Evolutionary conservation across 306 rosid species (phyloP).

Genomic region (Acacia melanoxylon): DNA sequence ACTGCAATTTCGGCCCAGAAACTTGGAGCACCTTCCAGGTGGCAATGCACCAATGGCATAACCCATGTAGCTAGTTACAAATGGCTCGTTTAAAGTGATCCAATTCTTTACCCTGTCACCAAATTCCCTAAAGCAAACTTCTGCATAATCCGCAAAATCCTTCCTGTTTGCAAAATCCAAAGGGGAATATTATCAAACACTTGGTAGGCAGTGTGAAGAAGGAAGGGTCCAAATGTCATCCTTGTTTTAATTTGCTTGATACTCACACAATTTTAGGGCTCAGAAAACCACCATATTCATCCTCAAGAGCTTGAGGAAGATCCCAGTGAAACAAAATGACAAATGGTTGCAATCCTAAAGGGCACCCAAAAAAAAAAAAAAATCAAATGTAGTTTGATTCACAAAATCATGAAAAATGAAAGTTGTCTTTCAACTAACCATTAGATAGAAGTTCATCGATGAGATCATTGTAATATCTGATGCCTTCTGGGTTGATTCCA

Average conservation of each 20-base stretch:
- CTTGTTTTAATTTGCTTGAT: not conserved
- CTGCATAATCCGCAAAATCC: slow-evolving; percentile 49
- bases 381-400: not conserved
- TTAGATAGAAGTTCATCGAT: slow-evolving; percentile 49
- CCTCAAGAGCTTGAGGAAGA: slow-evolving; percentile 59
- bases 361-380: not conserved
- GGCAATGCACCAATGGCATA: slow-evolving; percentile 40
- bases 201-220: not conserved
- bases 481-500: slow-evolving; percentile 51
- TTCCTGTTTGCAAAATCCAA: slow-evolving; percentile 27
- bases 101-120: slow-evolving; percentile 64
- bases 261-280: slow-evolving; percentile 49
- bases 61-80: slow-evolving; percentile 9
- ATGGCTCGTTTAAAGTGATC: slow-evolving; percentile 63
- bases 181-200: not conserved
- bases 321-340: slow-evolving; percentile 62
- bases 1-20: slow-evolving; percentile 31
- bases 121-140: slow-evolving; percentile 53
- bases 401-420: not conserved
- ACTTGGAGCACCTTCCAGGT: slow-evolving; percentile 56
- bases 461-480: slow-evolving; percentile 53
- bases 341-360: slow-evolving; percentile 45
- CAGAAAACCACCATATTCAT: slow-evolving; percentile 58
- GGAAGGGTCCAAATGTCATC: not conserved
- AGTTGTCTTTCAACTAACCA: not conserved